A percentile compares a stretch with the other conserved stretches of the same genome.
phyloP scores from a whole-genome alignment of 1,284 basidiomycete genomes.

The Leccinum laetum region DNA sequence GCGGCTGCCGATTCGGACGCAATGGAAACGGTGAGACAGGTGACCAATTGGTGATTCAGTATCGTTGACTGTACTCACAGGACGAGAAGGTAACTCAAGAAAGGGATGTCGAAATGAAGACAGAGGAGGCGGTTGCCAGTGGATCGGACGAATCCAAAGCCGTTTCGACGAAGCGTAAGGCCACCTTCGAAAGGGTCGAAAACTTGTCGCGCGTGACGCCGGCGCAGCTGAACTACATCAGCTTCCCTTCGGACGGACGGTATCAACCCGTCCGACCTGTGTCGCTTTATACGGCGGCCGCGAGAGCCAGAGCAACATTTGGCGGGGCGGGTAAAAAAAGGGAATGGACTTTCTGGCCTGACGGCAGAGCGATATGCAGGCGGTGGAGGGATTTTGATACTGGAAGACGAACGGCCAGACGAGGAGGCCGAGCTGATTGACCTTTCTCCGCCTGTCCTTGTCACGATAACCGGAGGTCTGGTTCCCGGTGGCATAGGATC shows the following conservation, averaged over 20 bases:
- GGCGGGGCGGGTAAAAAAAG: constrained; percentile 27
- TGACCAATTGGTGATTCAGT: background rate
- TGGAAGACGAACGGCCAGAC: constrained; percentile 68
- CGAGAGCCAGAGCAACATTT: constrained; percentile 34
- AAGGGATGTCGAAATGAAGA: constrained; percentile 72
- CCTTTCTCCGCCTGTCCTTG: constrained; percentile 46
- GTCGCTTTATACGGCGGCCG: constrained; percentile 45
- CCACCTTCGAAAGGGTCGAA: constrained; percentile 67
- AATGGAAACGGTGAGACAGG: constrained; percentile 76
- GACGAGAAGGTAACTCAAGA: constrained; percentile 45
- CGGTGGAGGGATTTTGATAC: constrained; percentile 83
- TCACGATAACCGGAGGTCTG: constrained; percentile 27
- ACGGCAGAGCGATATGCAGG: constrained; percentile 64
- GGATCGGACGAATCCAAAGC: constrained; percentile 55
- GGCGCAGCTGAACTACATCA: constrained; percentile 83
- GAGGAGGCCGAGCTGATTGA: constrained; percentile 78
- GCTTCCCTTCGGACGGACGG: constrained; percentile 77
- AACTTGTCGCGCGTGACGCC: constrained; percentile 97
- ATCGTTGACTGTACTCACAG: constrained; percentile 27
- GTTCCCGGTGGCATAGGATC: constrained; percentile 23
- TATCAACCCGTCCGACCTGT: constrained; percentile 93
- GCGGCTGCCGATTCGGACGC: constrained; percentile 76
- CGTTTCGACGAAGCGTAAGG: constrained; percentile 51
- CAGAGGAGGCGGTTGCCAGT: constrained; percentile 56
- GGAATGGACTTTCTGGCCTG: constrained; percentile 20